These are phyloP conservation scores for Strobilomyces dryophilus DNA, from an alignment of 768 basidiomycete genomes.

Conservation along the genomic window DNA sequence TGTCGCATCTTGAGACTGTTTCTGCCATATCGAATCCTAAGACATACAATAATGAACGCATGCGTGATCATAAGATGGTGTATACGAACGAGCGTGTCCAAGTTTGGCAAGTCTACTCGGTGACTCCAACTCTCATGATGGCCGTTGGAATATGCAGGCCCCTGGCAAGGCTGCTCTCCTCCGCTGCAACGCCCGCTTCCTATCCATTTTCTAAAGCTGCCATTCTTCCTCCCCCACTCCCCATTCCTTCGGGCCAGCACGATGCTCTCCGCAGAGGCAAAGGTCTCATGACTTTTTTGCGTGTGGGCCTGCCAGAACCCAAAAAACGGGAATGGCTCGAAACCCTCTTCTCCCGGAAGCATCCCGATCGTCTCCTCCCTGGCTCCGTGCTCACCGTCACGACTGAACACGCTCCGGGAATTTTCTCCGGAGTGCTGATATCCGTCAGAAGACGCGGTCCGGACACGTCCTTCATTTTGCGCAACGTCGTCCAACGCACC, in stretches of 20 bases:
- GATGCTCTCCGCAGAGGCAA: conserved; percentile 58
- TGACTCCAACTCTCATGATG: conserved; percentile 9
- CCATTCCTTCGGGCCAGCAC: conserved; percentile 34
- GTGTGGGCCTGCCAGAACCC: conserved; percentile 57
- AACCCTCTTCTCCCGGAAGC: conserved; percentile 67
- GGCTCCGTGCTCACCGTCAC: conserved; percentile 86
- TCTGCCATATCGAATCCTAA: conserved; percentile 27
- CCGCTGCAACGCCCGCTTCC: conserved; percentile 5
- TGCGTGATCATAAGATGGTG: neutral
- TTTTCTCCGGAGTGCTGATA: conserved; percentile 88
- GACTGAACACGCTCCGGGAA: conserved; percentile 70
- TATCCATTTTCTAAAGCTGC: conserved; percentile 78
- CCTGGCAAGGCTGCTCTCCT: conserved; percentile 24
- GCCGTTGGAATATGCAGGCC: conserved; percentile 6
- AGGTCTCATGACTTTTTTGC: conserved; percentile 75
- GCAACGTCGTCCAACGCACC: conserved; percentile 87
- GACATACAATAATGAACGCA: conserved; percentile 26
- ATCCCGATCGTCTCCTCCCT: conserved; percentile 63
- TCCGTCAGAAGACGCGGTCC: conserved; percentile 77
- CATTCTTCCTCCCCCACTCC: conserved; percentile 46
- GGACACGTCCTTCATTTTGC: conserved; percentile 83
- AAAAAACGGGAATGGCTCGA: conserved; percentile 67
- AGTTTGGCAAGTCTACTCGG: conserved; percentile 11
- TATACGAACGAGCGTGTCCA: neutral
- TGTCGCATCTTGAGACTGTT: conserved; percentile 18